phyloP scores from a whole-genome alignment of 306 rosid species.

The Calophaca sinica region DNA sequence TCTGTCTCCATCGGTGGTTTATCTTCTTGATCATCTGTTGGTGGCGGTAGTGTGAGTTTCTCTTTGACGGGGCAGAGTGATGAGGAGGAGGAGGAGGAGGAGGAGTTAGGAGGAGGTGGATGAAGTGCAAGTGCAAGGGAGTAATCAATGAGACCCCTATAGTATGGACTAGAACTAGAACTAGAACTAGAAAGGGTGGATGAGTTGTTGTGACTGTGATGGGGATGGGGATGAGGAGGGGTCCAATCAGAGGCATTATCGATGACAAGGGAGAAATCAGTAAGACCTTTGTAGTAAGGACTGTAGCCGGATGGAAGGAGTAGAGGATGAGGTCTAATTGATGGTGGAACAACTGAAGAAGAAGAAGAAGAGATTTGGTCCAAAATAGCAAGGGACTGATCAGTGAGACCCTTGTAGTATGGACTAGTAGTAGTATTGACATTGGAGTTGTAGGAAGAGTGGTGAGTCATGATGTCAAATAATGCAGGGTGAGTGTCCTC shows the following conservation, averaged over 20 bases:
- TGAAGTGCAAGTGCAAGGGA: constrained; percentile 38
- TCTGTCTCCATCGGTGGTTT: no score
- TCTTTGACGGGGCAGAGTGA: no score
- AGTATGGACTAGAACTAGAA: constrained; percentile 45
- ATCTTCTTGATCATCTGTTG: no score
- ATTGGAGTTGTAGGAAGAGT: no score
- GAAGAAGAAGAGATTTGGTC: no score
- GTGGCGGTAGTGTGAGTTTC: no score
- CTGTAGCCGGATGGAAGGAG: constrained; percentile 26
- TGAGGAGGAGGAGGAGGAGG: neutral
- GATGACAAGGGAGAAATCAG: constrained; percentile 41
- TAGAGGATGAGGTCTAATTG: neutral
- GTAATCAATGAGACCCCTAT: constrained; percentile 48
- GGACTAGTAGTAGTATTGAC: constrained; percentile 25
- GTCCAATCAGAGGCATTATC: no score
- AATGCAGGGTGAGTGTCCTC: no score
- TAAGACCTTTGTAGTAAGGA: constrained; percentile 55
- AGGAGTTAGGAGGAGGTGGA: neutral
- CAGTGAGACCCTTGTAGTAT: constrained; percentile 49
- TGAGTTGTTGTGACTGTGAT: neutral
- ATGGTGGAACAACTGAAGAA: neutral
- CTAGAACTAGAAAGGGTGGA: neutral
- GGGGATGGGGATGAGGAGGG: neutral
- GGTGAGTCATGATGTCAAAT: no score
- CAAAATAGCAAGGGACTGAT: constrained; percentile 51